Evolutionary conservation across 768 basidiomycete genomes (phyloP).

Genomic region (Lactifluus piperatus): DNA sequence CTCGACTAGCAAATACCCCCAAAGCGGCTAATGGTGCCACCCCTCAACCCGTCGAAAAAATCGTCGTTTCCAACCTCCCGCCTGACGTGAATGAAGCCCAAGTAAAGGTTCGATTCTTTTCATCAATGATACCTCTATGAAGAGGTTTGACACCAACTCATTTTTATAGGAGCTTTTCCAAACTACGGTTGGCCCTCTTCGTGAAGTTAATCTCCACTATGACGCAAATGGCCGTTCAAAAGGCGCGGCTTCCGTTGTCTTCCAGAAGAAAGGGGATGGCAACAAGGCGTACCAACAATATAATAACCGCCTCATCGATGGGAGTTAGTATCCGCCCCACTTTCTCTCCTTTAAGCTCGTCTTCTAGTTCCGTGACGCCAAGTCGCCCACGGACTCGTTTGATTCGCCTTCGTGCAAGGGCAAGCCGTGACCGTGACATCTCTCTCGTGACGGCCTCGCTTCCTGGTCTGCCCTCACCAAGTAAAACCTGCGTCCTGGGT

Average conservation of each 20-base stretch:
- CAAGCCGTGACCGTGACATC: conserved; percentile 5
- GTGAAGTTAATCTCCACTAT: conserved; percentile 78
- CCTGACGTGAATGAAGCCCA: conserved; percentile 87
- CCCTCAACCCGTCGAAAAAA: conserved; percentile 63
- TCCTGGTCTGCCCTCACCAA: conserved; percentile 9
- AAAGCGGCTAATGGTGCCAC: conserved; percentile 31
- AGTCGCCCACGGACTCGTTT: conserved; percentile 18
- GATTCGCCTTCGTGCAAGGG: conserved; percentile 17
- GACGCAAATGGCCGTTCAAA: conserved; percentile 82
- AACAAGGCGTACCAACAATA: conserved; percentile 89
- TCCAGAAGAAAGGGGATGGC: conserved; percentile 81
- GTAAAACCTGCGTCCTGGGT: conserved; percentile 1
- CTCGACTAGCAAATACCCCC: conserved; percentile 37
- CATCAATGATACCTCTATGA: background rate
- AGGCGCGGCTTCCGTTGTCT: conserved; percentile 81
- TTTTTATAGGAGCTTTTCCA: conserved; percentile 77
- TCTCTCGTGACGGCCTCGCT: conserved; percentile 4
- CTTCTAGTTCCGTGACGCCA: conserved; percentile 19
- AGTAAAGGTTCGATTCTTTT: conserved; percentile 61
- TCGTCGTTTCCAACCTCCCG: conserved; percentile 93
- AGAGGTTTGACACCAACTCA: background rate
- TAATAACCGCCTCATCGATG: conserved; percentile 99
- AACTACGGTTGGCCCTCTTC: conserved; percentile 80
- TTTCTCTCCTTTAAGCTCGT: conserved; percentile 28
- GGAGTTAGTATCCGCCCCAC: conserved; percentile 92